phyloP scores from a whole-genome alignment of 495 filamentous ascomycete genomes.

The Xylaria intraflava region DNA sequence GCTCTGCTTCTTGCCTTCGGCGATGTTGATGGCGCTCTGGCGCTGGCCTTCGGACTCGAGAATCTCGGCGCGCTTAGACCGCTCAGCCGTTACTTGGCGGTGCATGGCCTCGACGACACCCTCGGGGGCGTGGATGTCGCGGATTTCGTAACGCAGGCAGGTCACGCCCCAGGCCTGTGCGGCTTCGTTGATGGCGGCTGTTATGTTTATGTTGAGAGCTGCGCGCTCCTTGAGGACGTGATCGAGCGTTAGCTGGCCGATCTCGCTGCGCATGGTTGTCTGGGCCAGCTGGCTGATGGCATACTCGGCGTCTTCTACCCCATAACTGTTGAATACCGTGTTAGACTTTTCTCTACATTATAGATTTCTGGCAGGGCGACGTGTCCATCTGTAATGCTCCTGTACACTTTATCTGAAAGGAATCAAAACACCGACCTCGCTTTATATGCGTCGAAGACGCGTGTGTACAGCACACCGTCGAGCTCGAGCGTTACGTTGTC shows the following conservation, averaged over 20 bases:
- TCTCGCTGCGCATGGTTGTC: slow-evolving; percentile 97
- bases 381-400: not conserved
- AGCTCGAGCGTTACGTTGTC: slow-evolving; percentile 97
- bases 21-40: slow-evolving; percentile 96
- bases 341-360: not conserved
- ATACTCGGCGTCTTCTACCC: slow-evolving; percentile 97
- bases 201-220: slow-evolving; percentile 94
- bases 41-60: slow-evolving; percentile 92
- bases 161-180: slow-evolving; percentile 94
- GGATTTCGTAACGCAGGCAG: slow-evolving; percentile 93
- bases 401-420: not conserved
- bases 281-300: slow-evolving; percentile 97
- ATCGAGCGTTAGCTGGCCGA: slow-evolving; percentile 91
- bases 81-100: slow-evolving; percentile 91
- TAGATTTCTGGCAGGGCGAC: not conserved
- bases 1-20: slow-evolving; percentile 90
- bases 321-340: slow-evolving; percentile 56
- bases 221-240: slow-evolving; percentile 96
- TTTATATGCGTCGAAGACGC: slow-evolving; percentile 96
- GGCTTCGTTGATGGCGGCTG: slow-evolving; percentile 94
- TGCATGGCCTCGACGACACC: slow-evolving; percentile 96
- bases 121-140: slow-evolving; percentile 94
- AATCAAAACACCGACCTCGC: slow-evolving; percentile 55
- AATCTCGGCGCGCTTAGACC: slow-evolving; percentile 94
- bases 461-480: slow-evolving; percentile 89